These are phyloP conservation scores for Epithemia pelagica DNA, from an alignment of 108 stramenopile genomes.

Conservation along the genomic window DNA sequence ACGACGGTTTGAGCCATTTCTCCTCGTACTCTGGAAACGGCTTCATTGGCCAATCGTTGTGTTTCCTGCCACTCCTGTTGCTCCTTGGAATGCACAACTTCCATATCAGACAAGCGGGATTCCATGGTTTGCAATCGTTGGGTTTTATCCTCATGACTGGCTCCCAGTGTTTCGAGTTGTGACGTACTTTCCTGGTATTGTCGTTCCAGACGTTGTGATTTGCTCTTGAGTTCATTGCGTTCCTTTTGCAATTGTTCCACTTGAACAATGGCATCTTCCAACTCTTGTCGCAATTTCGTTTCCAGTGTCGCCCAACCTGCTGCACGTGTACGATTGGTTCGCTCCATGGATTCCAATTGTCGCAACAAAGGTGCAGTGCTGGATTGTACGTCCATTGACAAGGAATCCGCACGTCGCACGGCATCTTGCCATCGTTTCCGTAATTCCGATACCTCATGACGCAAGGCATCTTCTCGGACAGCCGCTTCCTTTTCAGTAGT, in stretches of 20 bases:
- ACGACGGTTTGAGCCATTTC: slow-evolving; percentile 71
- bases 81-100: slow-evolving; percentile 28
- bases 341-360: slow-evolving; percentile 74
- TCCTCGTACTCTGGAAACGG: slow-evolving; percentile 52
- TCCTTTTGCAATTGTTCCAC: slow-evolving; percentile 58
- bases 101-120: slow-evolving; percentile 31
- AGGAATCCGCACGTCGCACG: slow-evolving; percentile 69
- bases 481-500: slow-evolving; percentile 70
- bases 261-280: slow-evolving; percentile 64
- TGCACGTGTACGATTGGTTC: slow-evolving; percentile 62
- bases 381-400: slow-evolving; percentile 76
- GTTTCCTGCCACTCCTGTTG: slow-evolving; percentile 47
- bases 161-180: slow-evolving; percentile 27
- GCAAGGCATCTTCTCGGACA: slow-evolving; percentile 74
- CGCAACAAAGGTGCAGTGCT: slow-evolving; percentile 75
- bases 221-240: slow-evolving; percentile 51
- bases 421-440: slow-evolving; percentile 85
- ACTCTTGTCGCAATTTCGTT: slow-evolving; percentile 55
- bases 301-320: slow-evolving; percentile 66
- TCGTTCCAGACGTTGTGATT: slow-evolving; percentile 40
- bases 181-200: slow-evolving; percentile 40
- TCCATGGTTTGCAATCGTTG: slow-evolving; percentile 31
- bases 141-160: slow-evolving; percentile 40
- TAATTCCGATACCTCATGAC: slow-evolving; percentile 70
- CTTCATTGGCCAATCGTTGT: slow-evolving; percentile 60